Conservation (phyloP, 495 filamentous ascomycete species). For the Penicillium tannophilum region DNA sequence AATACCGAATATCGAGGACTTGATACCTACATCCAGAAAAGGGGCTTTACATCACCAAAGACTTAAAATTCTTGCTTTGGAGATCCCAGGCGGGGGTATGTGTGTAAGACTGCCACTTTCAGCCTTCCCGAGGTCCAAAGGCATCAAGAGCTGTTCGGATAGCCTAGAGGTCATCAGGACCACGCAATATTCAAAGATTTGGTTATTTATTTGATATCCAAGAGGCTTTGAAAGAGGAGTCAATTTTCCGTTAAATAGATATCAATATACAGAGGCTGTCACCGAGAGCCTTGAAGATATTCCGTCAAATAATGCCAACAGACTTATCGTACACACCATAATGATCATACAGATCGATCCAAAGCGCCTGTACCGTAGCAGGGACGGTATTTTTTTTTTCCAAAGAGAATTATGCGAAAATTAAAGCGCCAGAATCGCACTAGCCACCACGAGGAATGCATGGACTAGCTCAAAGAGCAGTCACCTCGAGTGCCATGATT, state of each 20-base stretch:
- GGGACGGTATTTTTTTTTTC: neutral
- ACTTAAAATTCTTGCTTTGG: no score
- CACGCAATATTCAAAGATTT: no score
- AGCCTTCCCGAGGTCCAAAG: no score
- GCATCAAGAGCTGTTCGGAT: no score
- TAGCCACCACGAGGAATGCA: neutral
- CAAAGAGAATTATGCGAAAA: neutral
- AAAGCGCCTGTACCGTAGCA: neutral
- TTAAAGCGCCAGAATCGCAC: conserved; percentile 1
- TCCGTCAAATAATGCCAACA: neutral
- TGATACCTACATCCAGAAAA: no score
- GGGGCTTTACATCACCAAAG: no score
- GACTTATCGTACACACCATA: conserved; percentile 31
- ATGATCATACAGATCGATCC: conserved; percentile 11
- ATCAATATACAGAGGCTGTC: neutral
- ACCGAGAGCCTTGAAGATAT: neutral
- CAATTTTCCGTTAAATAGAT: neutral
- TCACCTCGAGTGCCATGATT: neutral
- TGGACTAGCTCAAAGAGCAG: neutral
- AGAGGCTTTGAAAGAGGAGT: no score
- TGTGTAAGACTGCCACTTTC: no score
- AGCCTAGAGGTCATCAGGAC: no score
- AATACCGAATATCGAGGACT: no score
- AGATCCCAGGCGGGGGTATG: no score
- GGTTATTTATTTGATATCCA: no score